Conservation (phyloP, 2,329 filamentous ascomycete genomes). For the Ceratocystiopsis minuta region DNA sequence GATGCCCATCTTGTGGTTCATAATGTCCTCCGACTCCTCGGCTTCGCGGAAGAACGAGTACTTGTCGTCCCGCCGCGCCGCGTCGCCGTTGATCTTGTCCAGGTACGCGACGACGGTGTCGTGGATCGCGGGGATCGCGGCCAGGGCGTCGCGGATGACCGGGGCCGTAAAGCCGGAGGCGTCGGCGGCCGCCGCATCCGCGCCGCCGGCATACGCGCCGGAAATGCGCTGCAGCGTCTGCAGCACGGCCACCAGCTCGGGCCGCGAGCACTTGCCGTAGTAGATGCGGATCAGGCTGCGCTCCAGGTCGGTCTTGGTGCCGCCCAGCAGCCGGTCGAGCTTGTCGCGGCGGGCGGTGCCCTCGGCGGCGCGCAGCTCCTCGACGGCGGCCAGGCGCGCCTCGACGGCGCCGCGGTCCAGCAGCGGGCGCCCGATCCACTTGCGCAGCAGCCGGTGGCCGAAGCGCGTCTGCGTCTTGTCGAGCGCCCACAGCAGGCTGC, state of each 20-base stretch:
- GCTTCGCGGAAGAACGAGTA: conserved; percentile 83
- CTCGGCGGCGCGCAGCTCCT: conserved; percentile 59
- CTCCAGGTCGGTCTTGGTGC: conserved; percentile 65
- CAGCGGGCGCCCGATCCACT: conserved; percentile 86
- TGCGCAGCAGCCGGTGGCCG: conserved; percentile 70
- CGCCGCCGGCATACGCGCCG: conserved; percentile 45
- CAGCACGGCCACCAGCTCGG: conserved; percentile 69
- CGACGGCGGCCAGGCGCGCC: conserved; percentile 65
- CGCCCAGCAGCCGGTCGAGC: conserved; percentile 48
- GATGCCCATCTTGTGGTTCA: conserved; percentile 77
- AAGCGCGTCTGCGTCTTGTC: conserved; percentile 85
- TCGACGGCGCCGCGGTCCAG: conserved; percentile 59
- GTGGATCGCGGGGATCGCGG: conserved; percentile 57
- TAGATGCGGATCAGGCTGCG: conserved; percentile 89
- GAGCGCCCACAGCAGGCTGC: conserved; percentile 87
- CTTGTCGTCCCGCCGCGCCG: conserved; percentile 77
- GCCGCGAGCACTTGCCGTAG: conserved; percentile 85
- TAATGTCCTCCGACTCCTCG: conserved; percentile 76
- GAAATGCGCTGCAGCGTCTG: conserved; percentile 73
- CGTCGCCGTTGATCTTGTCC: conserved; percentile 67
- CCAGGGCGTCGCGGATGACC: conserved; percentile 53
- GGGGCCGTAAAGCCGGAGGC: conserved; percentile 55
- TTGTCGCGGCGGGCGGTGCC: conserved; percentile 53
- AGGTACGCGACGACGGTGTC: conserved; percentile 57
- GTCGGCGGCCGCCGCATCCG: conserved; percentile 15